Evolutionary conservation across 1,284 basidiomycete genomes (phyloP), one percentile per base, ranked within the genome.

Genomic region (Cutaneotrichosporon arboriforme): DNA sequence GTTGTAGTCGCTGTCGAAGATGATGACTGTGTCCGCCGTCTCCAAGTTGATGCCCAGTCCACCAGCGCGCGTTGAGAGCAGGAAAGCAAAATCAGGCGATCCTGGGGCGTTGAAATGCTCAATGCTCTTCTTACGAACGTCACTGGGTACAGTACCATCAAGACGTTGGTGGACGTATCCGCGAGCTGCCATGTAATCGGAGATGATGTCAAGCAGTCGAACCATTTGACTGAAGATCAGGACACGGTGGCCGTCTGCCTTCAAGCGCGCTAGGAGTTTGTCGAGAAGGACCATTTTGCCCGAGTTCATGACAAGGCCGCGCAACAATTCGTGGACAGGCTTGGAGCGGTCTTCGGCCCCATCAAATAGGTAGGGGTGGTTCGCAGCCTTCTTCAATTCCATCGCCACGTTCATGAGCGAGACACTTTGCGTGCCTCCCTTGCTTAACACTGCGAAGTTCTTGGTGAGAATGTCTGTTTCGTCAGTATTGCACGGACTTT

Each of bases 201-300:
- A 93, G 62, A 99, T 83, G 72, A 99, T 98, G 75, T 99, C 96
- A 37, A 99, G 83, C 83, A 98, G 90, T 57, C 94, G 86, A 46
- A 98, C 94, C 96, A 99, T 98, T 76, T 98, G 96, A 66, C 90
- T 94, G 80, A 98, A 98, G 70, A 99, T 97, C 60, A 99, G 81
- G 43, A 97, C 93, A 49, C 96, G 88, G 67, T 98, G 94, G 1
- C 90, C 90, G 68, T 93, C 90, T 57, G 84, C 84, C 70, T 89
- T 90, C 55, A 99, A 83, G 49, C 90, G 84, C 23, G 81, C 83
- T 18, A 98, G 83, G 17, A 99, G 83, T 74, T 91, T 90, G 79
- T 99, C 96, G 46, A 99, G 84, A 34, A 96, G 80, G 40, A 97
- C 94, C 83, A 99, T 85, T 79, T 99, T 99, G 50, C 92, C 93